Conservation (phyloP, 2,329 filamentous ascomycete species). For the Rutstroemia sp. region DNA sequence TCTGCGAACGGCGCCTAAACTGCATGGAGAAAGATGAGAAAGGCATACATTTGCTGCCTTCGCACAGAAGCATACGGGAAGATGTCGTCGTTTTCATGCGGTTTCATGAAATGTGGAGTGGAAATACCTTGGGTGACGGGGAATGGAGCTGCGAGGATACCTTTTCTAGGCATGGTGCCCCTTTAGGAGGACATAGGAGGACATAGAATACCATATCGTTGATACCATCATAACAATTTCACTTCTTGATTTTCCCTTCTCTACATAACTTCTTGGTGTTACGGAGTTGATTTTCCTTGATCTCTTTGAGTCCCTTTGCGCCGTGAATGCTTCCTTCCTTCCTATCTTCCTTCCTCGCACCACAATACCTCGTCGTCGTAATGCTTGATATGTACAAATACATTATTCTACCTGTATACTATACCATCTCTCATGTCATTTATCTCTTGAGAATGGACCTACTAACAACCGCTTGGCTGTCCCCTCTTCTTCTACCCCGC, state of each 20-base stretch:
- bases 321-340: background rate
- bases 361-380: background rate
- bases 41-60: constrained; percentile 11
- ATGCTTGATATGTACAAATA: constrained; percentile 7
- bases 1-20: constrained; percentile 12
- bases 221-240: background rate
- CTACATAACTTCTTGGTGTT: background rate
- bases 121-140: constrained; percentile 1
- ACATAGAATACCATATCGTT: constrained; percentile 7
- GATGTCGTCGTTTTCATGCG: background rate
- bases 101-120: background rate
- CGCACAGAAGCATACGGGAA: background rate
- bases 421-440: background rate
- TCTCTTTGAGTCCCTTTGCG: constrained; percentile 1
- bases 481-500: background rate
- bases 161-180: background rate
- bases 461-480: too few species aligned
- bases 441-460: too few species aligned
- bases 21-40: constrained; percentile 9
- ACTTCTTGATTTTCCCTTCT: background rate
- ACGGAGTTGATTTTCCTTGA: background rate
- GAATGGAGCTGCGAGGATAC: background rate
- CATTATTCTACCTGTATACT: background rate
- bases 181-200: background rate
- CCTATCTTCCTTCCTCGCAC: background rate